phyloP scores from a whole-genome alignment of 106 monocot genomes.

The Phalaenopsis equestris region DNA sequence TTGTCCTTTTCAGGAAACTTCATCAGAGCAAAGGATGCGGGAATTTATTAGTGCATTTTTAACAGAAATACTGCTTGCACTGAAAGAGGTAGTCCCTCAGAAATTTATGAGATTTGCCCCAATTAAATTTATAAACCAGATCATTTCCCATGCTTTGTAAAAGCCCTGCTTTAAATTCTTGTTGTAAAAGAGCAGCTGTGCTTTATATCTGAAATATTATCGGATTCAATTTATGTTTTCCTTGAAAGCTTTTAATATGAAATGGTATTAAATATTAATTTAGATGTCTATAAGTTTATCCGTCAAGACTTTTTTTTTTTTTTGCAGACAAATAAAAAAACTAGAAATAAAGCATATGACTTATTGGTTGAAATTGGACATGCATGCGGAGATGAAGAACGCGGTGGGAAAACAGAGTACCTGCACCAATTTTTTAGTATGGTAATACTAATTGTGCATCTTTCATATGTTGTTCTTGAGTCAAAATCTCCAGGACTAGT shows the following conservation, averaged over 20 bases:
- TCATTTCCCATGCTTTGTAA: neutral
- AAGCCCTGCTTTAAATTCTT: neutral
- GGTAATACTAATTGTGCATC: conserved; percentile 30
- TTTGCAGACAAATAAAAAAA: conserved; percentile 76
- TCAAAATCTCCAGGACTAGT: neutral
- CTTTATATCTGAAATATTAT: neutral
- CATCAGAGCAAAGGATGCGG: conserved; percentile 45
- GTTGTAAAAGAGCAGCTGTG: neutral
- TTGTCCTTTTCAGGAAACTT: conserved; percentile 5
- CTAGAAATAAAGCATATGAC: conserved; percentile 88
- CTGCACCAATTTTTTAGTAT: conserved; percentile 63
- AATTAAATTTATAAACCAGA: neutral
- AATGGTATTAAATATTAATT: neutral
- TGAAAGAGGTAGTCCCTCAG: conserved; percentile 71
- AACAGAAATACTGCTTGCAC: conserved; percentile 85
- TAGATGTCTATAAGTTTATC: neutral
- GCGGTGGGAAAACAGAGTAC: conserved; percentile 56
- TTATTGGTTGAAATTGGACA: conserved; percentile 87
- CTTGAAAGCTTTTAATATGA: neutral
- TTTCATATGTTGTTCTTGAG: neutral
- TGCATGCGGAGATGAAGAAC: conserved; percentile 75
- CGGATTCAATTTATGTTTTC: neutral
- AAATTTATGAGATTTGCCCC: neutral
- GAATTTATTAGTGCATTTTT: conserved; percentile 72
- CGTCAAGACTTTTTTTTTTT: neutral